phyloP scores from a whole-genome alignment of 2,329 filamentous ascomycete genomes.

The Balansia obtecta region DNA sequence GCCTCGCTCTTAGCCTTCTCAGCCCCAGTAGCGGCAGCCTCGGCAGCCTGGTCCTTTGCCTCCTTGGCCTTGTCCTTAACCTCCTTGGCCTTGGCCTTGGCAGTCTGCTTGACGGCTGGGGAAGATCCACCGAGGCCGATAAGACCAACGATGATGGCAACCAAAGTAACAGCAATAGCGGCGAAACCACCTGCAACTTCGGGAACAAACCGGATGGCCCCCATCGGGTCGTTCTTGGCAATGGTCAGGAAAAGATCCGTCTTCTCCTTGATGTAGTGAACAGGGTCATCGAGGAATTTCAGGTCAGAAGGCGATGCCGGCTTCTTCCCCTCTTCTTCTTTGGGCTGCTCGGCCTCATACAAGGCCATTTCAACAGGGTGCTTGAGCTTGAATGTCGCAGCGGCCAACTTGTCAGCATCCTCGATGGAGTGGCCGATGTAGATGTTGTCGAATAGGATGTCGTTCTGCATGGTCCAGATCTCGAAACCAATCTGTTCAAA shows the following conservation, averaged over 20 bases:
- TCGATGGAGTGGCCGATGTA: slow-evolving; percentile 96
- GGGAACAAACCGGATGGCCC: slow-evolving; percentile 80
- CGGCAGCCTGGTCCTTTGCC: slow-evolving; percentile 52
- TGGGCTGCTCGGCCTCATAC: slow-evolving; percentile 70
- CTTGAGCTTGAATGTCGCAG: slow-evolving; percentile 88
- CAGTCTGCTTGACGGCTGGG: slow-evolving; percentile 62
- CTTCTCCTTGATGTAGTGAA: slow-evolving; percentile 84
- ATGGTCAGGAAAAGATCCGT: slow-evolving; percentile 80
- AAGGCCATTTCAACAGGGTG: slow-evolving; percentile 66
- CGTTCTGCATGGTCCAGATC: slow-evolving; percentile 99
- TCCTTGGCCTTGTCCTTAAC: slow-evolving; percentile 61
- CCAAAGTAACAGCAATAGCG: slow-evolving; percentile 54
- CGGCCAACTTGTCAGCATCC: slow-evolving; percentile 79
- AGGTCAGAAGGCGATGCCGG: slow-evolving; percentile 63
- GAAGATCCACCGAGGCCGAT: slow-evolving; percentile 53
- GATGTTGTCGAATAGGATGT: slow-evolving; percentile 99
- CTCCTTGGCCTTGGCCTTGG: slow-evolving; percentile 24
- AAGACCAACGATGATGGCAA: slow-evolving; percentile 58
- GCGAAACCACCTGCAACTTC: slow-evolving; percentile 76
- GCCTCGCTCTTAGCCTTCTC: slow-evolving; percentile 67
- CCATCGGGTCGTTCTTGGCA: slow-evolving; percentile 65
- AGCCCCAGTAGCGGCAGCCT: slow-evolving; percentile 46
- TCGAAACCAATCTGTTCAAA: slow-evolving; percentile 75
- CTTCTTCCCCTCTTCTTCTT: slow-evolving; percentile 48
- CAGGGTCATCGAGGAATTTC: slow-evolving; percentile 82